phyloP scores from a whole-genome alignment of 1,284 basidiomycete species.

The Agroathelia rolfsii region DNA sequence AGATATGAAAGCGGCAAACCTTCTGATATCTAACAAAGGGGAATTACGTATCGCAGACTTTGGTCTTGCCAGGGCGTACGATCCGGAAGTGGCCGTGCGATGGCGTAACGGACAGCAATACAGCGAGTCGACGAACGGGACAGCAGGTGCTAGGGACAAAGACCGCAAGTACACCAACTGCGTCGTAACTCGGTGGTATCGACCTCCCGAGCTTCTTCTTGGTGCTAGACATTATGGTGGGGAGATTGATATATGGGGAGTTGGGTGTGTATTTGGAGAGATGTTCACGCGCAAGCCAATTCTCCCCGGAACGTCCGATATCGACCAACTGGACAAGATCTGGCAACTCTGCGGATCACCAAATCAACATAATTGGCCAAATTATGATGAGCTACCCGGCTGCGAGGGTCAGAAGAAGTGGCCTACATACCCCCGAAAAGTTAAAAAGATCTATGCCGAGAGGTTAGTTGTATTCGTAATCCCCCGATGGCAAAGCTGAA shows the following conservation, averaged over 20 bases:
- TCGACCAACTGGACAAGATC: conserved; percentile 88
- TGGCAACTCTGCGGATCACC: conserved; percentile 85
- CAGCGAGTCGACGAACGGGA: too few relatives aligned
- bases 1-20: conserved; percentile 97
- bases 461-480: conserved; percentile 40
- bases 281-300: conserved; percentile 90
- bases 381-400: conserved; percentile 69
- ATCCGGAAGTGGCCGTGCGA: conserved; percentile 38
- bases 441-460: conserved; percentile 50
- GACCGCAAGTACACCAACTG: conserved; percentile 89
- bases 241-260: conserved; percentile 97
- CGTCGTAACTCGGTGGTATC: conserved; percentile 98
- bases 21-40: conserved; percentile 86
- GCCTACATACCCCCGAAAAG: conserved; percentile 35
- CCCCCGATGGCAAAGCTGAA: conserved; percentile 5
- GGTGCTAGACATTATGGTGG: conserved; percentile 87
- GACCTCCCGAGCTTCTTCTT: conserved; percentile 90
- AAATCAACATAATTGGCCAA: conserved; percentile 75
- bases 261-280: conserved; percentile 94
- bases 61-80: conserved; percentile 80
- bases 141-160: conserved; percentile 34
- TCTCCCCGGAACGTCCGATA: conserved; percentile 78
- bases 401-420: conserved; percentile 72
- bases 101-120: too few relatives aligned
- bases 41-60: conserved; percentile 90